Evolutionary conservation across 2,329 filamentous ascomycete species (phyloP), one percentile per base, ranked within the genome.

Genomic region (Paraconiothyrium brasiliense): DNA sequence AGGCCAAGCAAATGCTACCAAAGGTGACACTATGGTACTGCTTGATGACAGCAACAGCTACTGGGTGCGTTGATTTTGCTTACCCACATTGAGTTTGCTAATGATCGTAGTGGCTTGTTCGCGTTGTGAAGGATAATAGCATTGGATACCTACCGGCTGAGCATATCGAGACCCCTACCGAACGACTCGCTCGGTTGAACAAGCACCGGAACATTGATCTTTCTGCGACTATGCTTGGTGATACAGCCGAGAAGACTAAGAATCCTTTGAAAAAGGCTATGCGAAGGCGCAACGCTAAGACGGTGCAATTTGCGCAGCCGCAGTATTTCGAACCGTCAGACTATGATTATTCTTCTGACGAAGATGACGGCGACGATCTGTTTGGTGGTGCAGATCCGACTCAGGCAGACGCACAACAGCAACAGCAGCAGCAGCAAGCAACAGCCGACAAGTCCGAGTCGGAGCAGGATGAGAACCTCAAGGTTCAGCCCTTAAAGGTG

Each of bases 11-110:
- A 99, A 98, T 83, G 95, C 95, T 61, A 96, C 93, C 37, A 99
- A 99, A 81, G 95, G 95, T 55, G 95, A 99, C 76, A 98, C 94
- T 14, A 99, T 99, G 95, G 94, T 98, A 57, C 84, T 99, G 66
- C 87, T 99, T 24, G 95, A 99, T 75, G 95, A 99, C 74, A 98
- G 93, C 82, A 99, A 99, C 82, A 98, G 94, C 81, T 99, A 99
- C 79, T 99, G 95, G 54, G 54, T 56, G 43, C 32, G 41, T 56
- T 16, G 9, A 10, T 16, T 14, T 47, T 2, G 8, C 30, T 7
- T 27, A 16, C 7, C 39, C n/a, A 20, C n/a, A 27, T 30, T 4
- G 32, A 56, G 20, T 37, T 37, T 27, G 30, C 54, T 56, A 5
- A 56, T 32, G 43, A 16, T 9, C 6, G 7, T 32, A 56, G 95